Base-by-base conservation (phyloP, 2,329 filamentous ascomycete species). In the Penicillium olsonii region DNA sequence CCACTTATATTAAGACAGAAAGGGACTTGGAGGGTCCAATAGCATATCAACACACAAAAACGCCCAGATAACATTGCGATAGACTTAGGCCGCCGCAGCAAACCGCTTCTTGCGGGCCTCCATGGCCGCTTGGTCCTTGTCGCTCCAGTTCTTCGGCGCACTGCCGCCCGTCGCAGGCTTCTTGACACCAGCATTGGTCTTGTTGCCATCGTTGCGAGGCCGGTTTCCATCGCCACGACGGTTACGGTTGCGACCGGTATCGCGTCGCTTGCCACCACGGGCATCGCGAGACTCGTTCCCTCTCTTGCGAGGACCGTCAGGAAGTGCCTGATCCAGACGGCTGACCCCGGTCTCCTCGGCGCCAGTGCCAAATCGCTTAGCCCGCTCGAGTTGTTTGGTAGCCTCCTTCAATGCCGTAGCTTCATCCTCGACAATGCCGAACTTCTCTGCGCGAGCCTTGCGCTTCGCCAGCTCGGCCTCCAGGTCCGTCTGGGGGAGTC, bases 51-150 rank as follows among this genome's bases (percentile, higher is more conserved):
- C 47, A 50, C 54, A 52, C 11, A 31, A 39, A 48, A 64, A 65
- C 63, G 63, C 63, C 63, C 48, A 51, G 42, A 53, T 53, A 55
- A 51, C 34, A 52, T 39, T 38, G 53, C 54, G 11, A 40, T 45
- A 43, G 35, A 17, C 27, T 59, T 53, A 70, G 22, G 63, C 63
- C 19, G 65, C 62, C 31, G 68, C 54, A 37, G 65, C 67, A 57
- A 78, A 78, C 43, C 74, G 69, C 65, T 75, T 74, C 67, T 75
- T 78, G 58, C 76, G 69, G 46, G 73, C 74, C 52, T 78, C 76
- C 56, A 76, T 63, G 5, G 74, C 75, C 43, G 59, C 47, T 42
- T 55, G 55, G 59, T 78, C 75, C 55, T 74, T 70, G 31, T 77
- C 73, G 48, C 66, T 73, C 53, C 60, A 65, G 22, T 22, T 45